Evolutionary conservation across 345 rosid genomes (phyloP).

Genomic region (Linum usitatissimum): DNA sequence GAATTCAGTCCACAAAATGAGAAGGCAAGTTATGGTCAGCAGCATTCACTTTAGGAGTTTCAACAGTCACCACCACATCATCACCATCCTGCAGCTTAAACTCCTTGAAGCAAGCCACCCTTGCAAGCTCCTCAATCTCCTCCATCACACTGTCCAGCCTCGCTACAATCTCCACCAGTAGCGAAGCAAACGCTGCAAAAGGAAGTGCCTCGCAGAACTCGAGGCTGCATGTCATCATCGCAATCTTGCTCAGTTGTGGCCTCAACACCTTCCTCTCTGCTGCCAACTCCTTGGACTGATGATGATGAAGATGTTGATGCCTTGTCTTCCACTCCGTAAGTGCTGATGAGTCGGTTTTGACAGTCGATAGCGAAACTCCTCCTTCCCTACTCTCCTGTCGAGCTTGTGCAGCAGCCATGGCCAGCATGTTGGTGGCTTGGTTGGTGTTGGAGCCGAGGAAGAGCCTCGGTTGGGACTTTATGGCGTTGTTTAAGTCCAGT

Average conservation of each 20-base stretch:
- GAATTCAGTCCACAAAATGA: constrained; percentile 22
- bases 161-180: constrained; percentile 63
- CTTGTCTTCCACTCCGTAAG: constrained; percentile 47
- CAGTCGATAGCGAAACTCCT: constrained; percentile 40
- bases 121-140: constrained; percentile 64
- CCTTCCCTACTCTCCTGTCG: too few relatives aligned
- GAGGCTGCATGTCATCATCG: constrained; percentile 31
- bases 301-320: constrained; percentile 10
- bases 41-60: constrained; percentile 18
- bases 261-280: constrained; percentile 43
- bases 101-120: constrained; percentile 53
- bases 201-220: constrained; percentile 90
- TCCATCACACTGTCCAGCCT: constrained; percentile 60
- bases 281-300: constrained; percentile 11
- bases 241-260: constrained; percentile 59
- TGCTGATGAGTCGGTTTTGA: constrained; percentile 57
- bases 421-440: constrained; percentile 31
- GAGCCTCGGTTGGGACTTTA: constrained; percentile 70
- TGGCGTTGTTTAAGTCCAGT: constrained; percentile 59
- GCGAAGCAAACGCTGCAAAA: constrained; percentile 70
- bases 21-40: constrained; percentile 20
- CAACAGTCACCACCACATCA: constrained; percentile 20
- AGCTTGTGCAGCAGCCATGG: constrained; percentile 42
- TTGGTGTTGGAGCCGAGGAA: constrained; percentile 49
- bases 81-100: constrained; percentile 35